phyloP scores from a whole-genome alignment of 1,284 basidiomycete species.

The Exobasidium rhododendri region DNA sequence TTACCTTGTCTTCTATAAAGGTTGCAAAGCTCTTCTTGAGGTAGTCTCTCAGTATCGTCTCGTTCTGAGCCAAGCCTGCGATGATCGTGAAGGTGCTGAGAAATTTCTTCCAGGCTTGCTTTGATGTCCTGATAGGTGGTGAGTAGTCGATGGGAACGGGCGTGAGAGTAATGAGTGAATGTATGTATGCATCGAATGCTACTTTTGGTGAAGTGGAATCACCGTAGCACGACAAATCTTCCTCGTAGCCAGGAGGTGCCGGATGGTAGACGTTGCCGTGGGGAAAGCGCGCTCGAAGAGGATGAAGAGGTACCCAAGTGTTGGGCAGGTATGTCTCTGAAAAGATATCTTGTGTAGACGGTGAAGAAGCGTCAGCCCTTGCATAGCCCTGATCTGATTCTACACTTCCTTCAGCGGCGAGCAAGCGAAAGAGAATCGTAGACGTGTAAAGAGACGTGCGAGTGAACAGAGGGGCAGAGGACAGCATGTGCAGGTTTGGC shows the following conservation, averaged over 20 bases:
- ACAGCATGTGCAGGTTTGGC: constrained; percentile 28
- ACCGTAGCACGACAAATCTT: neutral
- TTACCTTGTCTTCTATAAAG: constrained; percentile 70
- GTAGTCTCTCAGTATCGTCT: constrained; percentile 64
- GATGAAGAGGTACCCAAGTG: constrained; percentile 30
- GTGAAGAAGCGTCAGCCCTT: neutral
- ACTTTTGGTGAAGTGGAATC: constrained; percentile 3
- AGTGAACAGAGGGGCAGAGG: constrained; percentile 21
- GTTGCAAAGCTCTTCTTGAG: constrained; percentile 65
- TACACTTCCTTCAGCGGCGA: neutral
- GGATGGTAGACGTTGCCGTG: constrained; percentile 25
- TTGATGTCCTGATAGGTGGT: constrained; percentile 25
- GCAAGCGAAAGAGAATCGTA: constrained; percentile 20
- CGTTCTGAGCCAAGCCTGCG: constrained; percentile 54
- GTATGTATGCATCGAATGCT: constrained; percentile 34
- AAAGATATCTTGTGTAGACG: constrained; percentile 19
- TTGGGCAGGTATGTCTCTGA: constrained; percentile 24
- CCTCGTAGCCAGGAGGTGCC: constrained; percentile 3
- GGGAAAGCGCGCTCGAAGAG: constrained; percentile 25
- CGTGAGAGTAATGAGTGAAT: constrained; percentile 41
- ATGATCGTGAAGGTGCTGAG: constrained; percentile 36
- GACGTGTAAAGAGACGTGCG: constrained; percentile 24
- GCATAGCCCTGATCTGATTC: constrained; percentile 8
- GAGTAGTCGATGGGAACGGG: constrained; percentile 18
- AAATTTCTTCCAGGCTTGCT: constrained; percentile 44